These are phyloP conservation scores for Lachnellula willkommii DNA, from an alignment of 2,329 filamentous ascomycete genomes.

Conservation along the genomic window DNA sequence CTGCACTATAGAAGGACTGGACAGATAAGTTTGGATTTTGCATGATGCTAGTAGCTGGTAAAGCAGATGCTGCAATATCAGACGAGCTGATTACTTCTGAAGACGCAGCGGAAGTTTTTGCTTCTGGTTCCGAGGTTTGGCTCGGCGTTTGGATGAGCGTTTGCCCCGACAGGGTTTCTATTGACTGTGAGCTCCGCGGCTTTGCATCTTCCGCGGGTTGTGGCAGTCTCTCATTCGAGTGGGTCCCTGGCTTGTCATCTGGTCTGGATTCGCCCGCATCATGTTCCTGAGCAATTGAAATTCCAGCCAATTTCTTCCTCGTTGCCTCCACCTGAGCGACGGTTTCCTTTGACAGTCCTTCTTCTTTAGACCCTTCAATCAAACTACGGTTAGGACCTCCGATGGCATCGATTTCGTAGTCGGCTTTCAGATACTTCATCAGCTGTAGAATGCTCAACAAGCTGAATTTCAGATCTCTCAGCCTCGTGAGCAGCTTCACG, in stretches of 20 bases:
- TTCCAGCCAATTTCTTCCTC: conserved; percentile 5
- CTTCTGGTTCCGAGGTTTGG: too few relatives aligned
- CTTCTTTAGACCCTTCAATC: conserved; percentile 1
- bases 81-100: too few relatives aligned
- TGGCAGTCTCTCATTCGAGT: too few relatives aligned
- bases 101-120: too few relatives aligned
- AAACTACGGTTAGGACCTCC: conserved; percentile 11
- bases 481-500: conserved; percentile 14
- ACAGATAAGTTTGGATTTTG: neutral
- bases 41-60: neutral
- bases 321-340: conserved; percentile 9
- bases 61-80: too few relatives aligned
- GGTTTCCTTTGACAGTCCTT: conserved; percentile 4
- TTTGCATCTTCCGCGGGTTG: too few relatives aligned
- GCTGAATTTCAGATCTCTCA: conserved; percentile 19
- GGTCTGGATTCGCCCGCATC: too few relatives aligned
- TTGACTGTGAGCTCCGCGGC: too few relatives aligned
- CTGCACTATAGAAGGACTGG: neutral
- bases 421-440: conserved; percentile 13
- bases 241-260: too few relatives aligned
- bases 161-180: too few relatives aligned
- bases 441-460: conserved; percentile 15
- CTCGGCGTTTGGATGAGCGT: too few relatives aligned
- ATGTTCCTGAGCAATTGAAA: neutral
- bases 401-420: conserved; percentile 16